Evolutionary conservation across 140 eudicot genomes (phyloP).

Genomic region (Bidens hawaiensis): DNA sequence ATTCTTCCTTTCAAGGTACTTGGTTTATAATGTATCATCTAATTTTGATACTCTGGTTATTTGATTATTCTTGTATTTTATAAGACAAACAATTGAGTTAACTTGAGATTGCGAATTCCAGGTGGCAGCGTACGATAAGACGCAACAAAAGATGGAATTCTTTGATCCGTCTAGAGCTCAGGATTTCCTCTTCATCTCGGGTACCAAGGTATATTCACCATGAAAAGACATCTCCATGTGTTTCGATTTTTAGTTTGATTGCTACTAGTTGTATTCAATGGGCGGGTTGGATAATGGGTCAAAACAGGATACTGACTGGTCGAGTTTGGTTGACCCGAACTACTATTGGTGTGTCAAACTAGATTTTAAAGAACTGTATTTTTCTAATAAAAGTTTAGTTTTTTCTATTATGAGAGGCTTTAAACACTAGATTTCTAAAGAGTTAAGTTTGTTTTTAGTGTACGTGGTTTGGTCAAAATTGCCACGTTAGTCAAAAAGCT

Average conservation of each 20-base stretch:
- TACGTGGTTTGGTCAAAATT: no score
- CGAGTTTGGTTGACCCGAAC: not conserved
- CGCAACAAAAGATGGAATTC: slow-evolving; percentile 54
- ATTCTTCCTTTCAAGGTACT: not conserved
- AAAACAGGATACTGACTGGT: not conserved
- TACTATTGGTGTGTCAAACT: not conserved
- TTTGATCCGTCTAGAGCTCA: slow-evolving; percentile 65
- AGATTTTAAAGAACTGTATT: not conserved
- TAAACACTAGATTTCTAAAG: no score
- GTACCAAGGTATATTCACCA: slow-evolving; percentile 31
- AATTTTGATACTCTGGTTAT: not conserved
- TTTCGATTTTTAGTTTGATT: not conserved
- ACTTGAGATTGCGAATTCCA: slow-evolving; percentile 13
- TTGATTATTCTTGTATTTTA: no score
- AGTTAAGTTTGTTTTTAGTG: no score
- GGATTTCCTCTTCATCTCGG: slow-evolving; percentile 65
- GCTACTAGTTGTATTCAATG: not conserved
- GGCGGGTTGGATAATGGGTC: not conserved
- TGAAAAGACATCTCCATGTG: not conserved
- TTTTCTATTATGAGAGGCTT: no score
- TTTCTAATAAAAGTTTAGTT: not conserved
- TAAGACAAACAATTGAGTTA: no score
- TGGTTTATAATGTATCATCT: no score
- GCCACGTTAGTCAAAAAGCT: no score
- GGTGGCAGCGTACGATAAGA: slow-evolving; percentile 74